Percentiles rank a stretch among this genome's conserved stretches.
Evolutionary conservation across 2,329 filamentous ascomycete genomes (phyloP).

Genomic region (Akanthomyces dipterigenus): DNA sequence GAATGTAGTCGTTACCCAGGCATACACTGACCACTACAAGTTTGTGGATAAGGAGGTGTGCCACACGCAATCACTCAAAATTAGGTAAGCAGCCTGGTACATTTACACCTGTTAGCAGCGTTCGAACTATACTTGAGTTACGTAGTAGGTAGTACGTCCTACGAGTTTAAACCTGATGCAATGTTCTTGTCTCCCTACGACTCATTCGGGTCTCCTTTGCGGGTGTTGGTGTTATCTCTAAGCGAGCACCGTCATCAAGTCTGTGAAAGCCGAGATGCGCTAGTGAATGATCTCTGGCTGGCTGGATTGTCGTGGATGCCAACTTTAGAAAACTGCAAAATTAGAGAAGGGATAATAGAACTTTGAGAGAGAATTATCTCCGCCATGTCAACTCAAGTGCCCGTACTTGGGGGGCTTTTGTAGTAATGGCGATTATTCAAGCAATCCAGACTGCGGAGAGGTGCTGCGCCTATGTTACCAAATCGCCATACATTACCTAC

Average conservation of each 20-base stretch:
- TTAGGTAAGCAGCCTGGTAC: constrained; percentile 12
- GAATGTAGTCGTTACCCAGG: constrained; percentile 21
- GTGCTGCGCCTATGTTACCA: background rate
- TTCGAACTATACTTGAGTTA: background rate
- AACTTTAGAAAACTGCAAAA: too few species aligned
- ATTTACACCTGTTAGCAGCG: background rate
- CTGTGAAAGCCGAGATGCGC: too few species aligned
- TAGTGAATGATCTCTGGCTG: too few species aligned
- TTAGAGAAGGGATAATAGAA: too few species aligned
- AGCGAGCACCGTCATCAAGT: background rate
- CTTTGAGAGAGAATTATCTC: too few species aligned
- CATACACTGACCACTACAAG: background rate
- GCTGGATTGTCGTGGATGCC: too few species aligned
- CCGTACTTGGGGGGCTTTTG: too few species aligned
- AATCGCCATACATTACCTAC: too few species aligned
- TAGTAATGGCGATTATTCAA: too few species aligned
- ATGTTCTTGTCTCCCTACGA: background rate
- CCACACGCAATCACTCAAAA: constrained; percentile 7
- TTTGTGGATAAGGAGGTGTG: constrained; percentile 25
- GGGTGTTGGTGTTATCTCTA: background rate
- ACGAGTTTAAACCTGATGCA: background rate
- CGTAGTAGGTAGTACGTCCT: too few species aligned
- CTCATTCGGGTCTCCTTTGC: background rate
- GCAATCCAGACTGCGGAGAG: too few species aligned
- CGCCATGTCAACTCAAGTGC: too few species aligned